Base-by-base conservation (phyloP, 768 basidiomycete genomes). In the Hygrophorus russula region DNA sequence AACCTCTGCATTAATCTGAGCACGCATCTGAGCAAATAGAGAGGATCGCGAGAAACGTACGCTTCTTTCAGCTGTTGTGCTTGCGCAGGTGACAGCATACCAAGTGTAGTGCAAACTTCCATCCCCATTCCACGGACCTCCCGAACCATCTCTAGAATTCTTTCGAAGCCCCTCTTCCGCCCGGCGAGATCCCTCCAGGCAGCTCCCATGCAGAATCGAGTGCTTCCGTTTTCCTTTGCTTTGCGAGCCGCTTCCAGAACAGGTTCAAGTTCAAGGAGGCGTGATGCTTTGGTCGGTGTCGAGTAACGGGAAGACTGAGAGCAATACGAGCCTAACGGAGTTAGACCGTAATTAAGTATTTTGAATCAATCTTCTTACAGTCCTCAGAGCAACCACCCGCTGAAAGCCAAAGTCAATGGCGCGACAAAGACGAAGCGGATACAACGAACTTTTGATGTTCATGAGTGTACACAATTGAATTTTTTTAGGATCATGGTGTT, bases 41-140 rank as follows among this genome's bases (percentile, higher is more conserved):
- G 20, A 39, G 30, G 33, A 11, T 33, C 14, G 35, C 18, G 36
- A 24, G n/a, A 38, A 17, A 65, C 82, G 51, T 60, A 88, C 86
- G 94, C 94, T 66, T 92, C 81, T 61, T 97, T 98, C 48, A 99
- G 71, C 53, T 82, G 82, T 49, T 69, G 69, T 18, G 94, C 94
- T 63, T 99, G 94, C 46, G 92, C 90, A 17, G 92, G 87, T 9
- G 80, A 78, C 37, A 99, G 71, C 94, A 99, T 98, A 36, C 94
- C 94, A 24, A 99, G 76, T 4, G 94, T 99, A 33, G 94, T 97
- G 68, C 94, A 99, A 18, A 99, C 94, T 65, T 99, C 94, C 94
- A 99, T 96, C 32, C 83, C 93, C 88, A 97, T 92, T 14, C 76
- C 86, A 50, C 93, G 80, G 59, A 90, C 80, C 61, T 88, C 76